These are phyloP conservation scores for Cryptococcus depauperatus DNA, from an alignment of 1,284 basidiomycete genomes.

Conservation along the genomic window DNA sequence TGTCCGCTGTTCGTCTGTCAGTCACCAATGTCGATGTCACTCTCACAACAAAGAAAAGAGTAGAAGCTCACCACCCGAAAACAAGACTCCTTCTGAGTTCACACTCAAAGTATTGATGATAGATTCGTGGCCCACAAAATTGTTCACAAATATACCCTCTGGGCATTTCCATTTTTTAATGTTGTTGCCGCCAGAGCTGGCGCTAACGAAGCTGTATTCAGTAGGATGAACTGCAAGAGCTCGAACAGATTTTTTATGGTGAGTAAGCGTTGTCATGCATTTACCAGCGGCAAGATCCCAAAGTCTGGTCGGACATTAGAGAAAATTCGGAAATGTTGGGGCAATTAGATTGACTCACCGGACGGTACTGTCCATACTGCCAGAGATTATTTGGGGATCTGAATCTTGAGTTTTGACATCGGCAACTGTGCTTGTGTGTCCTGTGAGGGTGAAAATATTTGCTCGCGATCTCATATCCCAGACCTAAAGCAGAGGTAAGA, in stretches of 20 bases:
- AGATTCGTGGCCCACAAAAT: conserved; percentile 90
- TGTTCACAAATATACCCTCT: conserved; percentile 88
- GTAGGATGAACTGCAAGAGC: conserved; percentile 89
- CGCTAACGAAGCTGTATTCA: conserved; percentile 91
- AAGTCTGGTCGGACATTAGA: conserved; percentile 50
- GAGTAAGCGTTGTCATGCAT: conserved; percentile 87
- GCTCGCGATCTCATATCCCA: conserved; percentile 99
- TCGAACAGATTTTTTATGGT: conserved; percentile 97
- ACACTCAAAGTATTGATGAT: conserved; percentile 95
- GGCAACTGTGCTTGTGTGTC: conserved; percentile 89
- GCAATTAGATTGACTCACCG: conserved; percentile 50
- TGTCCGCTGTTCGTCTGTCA: conserved; percentile 58
- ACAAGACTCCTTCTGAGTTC: conserved; percentile 92
- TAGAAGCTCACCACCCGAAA: no score
- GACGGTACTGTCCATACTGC: conserved; percentile 95
- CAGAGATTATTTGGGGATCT: conserved; percentile 95
- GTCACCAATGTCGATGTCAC: not conserved
- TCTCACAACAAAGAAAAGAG: conserved; percentile 50
- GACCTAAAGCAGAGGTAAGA: conserved; percentile 42
- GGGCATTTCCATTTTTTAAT: conserved; percentile 99
- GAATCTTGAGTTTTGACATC: conserved; percentile 91
- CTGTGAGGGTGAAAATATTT: conserved; percentile 84
- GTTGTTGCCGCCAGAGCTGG: conserved; percentile 91
- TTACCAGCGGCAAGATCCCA: conserved; percentile 99
- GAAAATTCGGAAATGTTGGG: not conserved